Conservation (phyloP, 768 basidiomycete genomes). For the Mrakia blollopis region DNA sequence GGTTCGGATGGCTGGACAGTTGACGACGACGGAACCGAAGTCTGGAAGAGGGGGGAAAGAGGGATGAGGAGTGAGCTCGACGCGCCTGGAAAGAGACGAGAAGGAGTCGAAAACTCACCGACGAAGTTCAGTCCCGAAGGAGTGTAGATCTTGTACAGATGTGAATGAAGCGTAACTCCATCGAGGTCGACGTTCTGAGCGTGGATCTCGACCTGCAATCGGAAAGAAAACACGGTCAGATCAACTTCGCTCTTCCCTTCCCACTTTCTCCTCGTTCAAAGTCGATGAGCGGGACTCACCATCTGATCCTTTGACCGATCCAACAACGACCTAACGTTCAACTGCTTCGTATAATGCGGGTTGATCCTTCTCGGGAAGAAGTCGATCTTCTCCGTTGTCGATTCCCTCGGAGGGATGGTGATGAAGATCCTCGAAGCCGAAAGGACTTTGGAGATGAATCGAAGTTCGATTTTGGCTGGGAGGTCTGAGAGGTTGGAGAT, state of each 20-base stretch:
- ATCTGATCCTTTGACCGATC: slow-evolving; percentile 39
- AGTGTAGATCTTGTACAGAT: slow-evolving; percentile 43
- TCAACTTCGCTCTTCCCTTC: background rate
- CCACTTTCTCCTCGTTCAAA: background rate
- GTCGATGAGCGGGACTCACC: background rate
- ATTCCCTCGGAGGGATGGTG: slow-evolving; percentile 39
- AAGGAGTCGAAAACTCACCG: slow-evolving; percentile 10
- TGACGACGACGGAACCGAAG: slow-evolving; percentile 42
- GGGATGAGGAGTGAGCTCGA: background rate
- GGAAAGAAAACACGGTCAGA: background rate
- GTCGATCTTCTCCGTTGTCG: slow-evolving; percentile 41
- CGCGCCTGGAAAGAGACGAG: background rate
- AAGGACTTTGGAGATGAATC: slow-evolving; percentile 43
- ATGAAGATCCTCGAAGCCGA: slow-evolving; percentile 41
- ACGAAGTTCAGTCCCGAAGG: slow-evolving; percentile 43
- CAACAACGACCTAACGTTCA: slow-evolving; percentile 41
- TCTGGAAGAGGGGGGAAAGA: slow-evolving; percentile 16
- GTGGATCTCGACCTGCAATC: slow-evolving; percentile 37
- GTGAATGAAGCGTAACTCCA: slow-evolving; percentile 43
- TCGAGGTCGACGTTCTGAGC: slow-evolving; percentile 42
- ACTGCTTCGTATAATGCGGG: slow-evolving; percentile 42
- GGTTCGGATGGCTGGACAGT: slow-evolving; percentile 38
- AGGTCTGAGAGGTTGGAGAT: slow-evolving; percentile 40
- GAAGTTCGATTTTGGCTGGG: slow-evolving; percentile 41
- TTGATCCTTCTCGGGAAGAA: slow-evolving; percentile 45